phyloP scores from a whole-genome alignment of 768 basidiomycete genomes.

The Panaeolus cyanescens region DNA sequence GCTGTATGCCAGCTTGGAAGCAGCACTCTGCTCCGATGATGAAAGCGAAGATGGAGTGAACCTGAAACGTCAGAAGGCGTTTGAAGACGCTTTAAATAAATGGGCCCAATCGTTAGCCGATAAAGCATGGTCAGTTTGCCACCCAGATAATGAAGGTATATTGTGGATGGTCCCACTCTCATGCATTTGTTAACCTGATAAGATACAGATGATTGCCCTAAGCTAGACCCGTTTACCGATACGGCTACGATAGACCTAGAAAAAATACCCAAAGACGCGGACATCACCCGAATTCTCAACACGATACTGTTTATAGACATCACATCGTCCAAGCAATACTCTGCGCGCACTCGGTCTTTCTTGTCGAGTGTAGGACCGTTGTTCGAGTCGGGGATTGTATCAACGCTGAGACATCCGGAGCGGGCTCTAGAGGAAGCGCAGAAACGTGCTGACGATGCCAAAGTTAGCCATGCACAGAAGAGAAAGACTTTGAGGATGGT shows the following conservation, averaged over 20 bases:
- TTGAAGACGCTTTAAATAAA: conserved; percentile 34
- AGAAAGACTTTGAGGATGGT: conserved; percentile 42
- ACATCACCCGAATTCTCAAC: conserved; percentile 46
- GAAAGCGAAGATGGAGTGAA: conserved; percentile 4
- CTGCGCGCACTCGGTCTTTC: conserved; percentile 51
- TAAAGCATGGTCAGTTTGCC: conserved; percentile 47
- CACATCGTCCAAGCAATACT: conserved; percentile 48
- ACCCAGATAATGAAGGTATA: conserved; percentile 24
- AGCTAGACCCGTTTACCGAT: conserved; percentile 43
- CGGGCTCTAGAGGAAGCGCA: conserved; percentile 45
- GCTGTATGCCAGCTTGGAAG: conserved; percentile 41
- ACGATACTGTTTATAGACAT: conserved; percentile 53
- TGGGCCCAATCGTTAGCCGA: conserved; percentile 49
- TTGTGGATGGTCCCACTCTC: background rate
- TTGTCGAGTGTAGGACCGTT: conserved; percentile 37
- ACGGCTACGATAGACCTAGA: conserved; percentile 43
- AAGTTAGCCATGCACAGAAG: conserved; percentile 40
- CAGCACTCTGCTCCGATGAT: conserved; percentile 4
- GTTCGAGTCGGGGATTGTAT: conserved; percentile 46
- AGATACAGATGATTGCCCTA: conserved; percentile 39
- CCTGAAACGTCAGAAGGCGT: conserved; percentile 26
- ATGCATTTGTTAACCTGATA: background rate
- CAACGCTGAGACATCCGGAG: conserved; percentile 51
- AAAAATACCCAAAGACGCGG: conserved; percentile 34
- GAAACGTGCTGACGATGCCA: conserved; percentile 39